phyloP scores from a whole-genome alignment of 139 green algal genomes.

The Tetradesmus obliquus region DNA sequence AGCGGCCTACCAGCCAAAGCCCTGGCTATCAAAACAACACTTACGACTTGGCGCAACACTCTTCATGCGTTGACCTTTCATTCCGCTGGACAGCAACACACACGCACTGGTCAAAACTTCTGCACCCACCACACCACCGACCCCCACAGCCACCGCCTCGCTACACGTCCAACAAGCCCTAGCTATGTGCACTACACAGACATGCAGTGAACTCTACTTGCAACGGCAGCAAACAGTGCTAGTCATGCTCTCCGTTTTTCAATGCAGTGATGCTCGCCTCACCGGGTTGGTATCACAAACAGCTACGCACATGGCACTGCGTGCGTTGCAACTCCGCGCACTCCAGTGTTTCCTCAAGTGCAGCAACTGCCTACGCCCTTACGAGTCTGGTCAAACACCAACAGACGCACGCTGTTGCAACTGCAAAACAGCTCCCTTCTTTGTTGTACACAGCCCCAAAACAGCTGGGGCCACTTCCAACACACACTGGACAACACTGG shows the following conservation, averaged over 20 bases:
- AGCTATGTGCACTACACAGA: background rate
- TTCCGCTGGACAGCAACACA: background rate
- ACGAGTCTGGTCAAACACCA: background rate
- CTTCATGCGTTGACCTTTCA: background rate
- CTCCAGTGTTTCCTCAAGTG: background rate
- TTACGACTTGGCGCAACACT: background rate
- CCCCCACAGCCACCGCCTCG: background rate
- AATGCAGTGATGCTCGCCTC: background rate
- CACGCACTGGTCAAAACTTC: background rate
- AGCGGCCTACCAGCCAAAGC: background rate
- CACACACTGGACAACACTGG: no score
- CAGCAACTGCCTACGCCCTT: background rate
- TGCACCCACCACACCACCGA: background rate
- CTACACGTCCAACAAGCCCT: background rate
- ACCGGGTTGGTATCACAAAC: background rate
- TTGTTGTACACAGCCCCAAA: background rate
- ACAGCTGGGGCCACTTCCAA: no score
- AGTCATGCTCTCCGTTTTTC: background rate
- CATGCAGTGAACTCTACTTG: background rate
- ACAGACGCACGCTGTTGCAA: background rate
- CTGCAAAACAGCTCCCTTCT: background rate
- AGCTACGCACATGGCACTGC: background rate
- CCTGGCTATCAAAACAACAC: background rate
- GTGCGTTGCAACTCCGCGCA: background rate
- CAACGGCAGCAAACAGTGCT: background rate